Evolutionary conservation across 345 rosid genomes (phyloP).

Genomic region (Microcos paniculata): DNA sequence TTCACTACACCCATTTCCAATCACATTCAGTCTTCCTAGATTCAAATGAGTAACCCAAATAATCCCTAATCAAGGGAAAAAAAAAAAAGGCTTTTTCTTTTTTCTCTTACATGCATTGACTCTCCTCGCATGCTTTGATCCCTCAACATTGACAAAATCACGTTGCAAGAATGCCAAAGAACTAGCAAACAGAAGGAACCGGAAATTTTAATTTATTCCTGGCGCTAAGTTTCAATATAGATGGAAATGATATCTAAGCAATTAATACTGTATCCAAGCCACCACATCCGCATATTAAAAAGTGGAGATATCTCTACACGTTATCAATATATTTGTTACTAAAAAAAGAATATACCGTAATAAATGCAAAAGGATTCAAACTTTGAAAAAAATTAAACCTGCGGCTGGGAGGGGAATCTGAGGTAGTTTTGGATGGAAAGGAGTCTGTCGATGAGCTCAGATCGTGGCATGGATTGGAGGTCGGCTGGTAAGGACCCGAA

Average conservation of each 20-base stretch:
- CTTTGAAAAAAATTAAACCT: conserved; percentile 12
- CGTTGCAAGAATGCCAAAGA: neutral
- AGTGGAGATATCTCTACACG: neutral
- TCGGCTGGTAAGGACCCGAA: conserved; percentile 58
- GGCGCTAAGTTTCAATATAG: neutral
- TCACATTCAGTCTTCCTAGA: neutral
- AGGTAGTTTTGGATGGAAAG: conserved; percentile 80
- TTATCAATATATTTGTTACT: neutral
- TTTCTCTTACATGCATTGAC: too few relatives aligned
- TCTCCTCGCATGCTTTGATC: neutral
- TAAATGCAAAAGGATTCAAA: neutral
- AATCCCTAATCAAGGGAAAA: neutral
- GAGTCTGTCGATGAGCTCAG: conserved; percentile 75
- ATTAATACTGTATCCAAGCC: neutral
- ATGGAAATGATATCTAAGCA: neutral
- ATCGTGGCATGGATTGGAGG: conserved; percentile 74
- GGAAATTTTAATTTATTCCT: neutral
- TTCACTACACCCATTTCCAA: neutral
- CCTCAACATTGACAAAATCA: neutral
- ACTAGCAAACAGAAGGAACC: too few relatives aligned
- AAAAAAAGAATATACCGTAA: neutral
- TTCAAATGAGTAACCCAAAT: neutral
- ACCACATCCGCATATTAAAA: neutral
- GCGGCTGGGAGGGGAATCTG: conserved; percentile 50
- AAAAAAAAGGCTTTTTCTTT: too few relatives aligned